phyloP scores from a whole-genome alignment of 805 yeast genomes.

The Nematodospora valgi region DNA sequence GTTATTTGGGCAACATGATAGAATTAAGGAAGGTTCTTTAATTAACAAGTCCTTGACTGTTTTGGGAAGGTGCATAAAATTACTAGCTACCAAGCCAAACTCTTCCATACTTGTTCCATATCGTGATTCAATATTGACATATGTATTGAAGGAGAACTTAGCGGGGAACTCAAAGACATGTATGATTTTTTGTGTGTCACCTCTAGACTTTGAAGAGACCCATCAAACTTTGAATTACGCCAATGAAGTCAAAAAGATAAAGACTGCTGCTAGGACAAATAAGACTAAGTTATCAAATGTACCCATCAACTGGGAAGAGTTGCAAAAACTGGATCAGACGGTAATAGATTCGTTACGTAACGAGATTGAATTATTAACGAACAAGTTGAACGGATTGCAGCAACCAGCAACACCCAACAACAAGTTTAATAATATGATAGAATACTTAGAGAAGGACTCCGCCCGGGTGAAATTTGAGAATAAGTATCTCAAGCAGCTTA shows the following conservation, averaged over 20 bases:
- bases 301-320: slow-evolving; percentile 31
- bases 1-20: slow-evolving; percentile 47
- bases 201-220: slow-evolving; percentile 75
- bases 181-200: slow-evolving; percentile 84
- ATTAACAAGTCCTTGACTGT: slow-evolving; percentile 78
- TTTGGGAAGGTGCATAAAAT: slow-evolving; percentile 62
- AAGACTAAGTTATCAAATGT: slow-evolving; percentile 23
- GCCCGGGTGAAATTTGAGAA: slow-evolving; percentile 31
- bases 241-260: slow-evolving; percentile 66
- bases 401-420: not conserved
- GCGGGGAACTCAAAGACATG: slow-evolving; percentile 88
- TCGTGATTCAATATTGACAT: slow-evolving; percentile 72
- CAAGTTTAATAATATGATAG: slow-evolving; percentile 22
- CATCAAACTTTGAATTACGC: slow-evolving; percentile 76
- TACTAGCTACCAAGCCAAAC: slow-evolving; percentile 41
- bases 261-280: slow-evolving; percentile 53
- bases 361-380: slow-evolving; percentile 30
- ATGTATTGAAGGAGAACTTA: slow-evolving; percentile 68
- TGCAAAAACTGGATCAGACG: slow-evolving; percentile 22
- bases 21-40: slow-evolving; percentile 71
- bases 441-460: slow-evolving; percentile 30
- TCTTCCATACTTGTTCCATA: slow-evolving; percentile 51
- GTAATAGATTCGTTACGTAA: slow-evolving; percentile 26
- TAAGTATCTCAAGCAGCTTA: slow-evolving; percentile 23
- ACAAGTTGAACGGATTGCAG: slow-evolving; percentile 13